phyloP scores from a whole-genome alignment of 2,329 filamentous ascomycete species.

The Diaporthe aspalathi region DNA sequence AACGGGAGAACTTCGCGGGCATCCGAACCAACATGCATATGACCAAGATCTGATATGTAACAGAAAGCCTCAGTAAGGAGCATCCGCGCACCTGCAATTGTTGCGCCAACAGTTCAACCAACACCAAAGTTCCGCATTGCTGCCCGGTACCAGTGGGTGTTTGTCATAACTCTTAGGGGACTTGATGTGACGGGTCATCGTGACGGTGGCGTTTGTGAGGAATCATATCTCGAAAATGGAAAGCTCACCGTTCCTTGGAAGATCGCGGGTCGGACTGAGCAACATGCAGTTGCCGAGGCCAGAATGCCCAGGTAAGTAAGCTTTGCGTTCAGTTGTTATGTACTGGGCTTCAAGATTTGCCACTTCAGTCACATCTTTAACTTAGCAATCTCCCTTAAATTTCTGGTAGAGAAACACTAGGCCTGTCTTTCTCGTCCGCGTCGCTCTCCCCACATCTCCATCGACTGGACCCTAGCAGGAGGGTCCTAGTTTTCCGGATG shows the following conservation, averaged over 20 bases:
- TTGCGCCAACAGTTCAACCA: background rate
- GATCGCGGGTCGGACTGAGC: too few species aligned
- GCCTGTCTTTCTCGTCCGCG: too few species aligned
- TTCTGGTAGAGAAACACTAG: background rate
- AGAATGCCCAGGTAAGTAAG: too few species aligned
- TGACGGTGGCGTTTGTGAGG: background rate
- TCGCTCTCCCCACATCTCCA: background rate
- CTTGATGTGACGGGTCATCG: background rate
- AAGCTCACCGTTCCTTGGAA: too few species aligned
- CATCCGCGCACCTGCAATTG: too few species aligned
- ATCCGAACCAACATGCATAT: background rate
- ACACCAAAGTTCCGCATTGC: background rate
- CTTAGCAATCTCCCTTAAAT: background rate
- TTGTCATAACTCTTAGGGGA: background rate
- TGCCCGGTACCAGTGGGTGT: background rate
- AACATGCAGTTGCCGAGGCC: too few species aligned
- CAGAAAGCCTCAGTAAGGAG: background rate
- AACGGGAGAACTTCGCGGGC: too few species aligned
- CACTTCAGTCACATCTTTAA: background rate
- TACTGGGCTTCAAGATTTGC: background rate
- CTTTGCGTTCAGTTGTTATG: too few species aligned
- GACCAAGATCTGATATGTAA: background rate
- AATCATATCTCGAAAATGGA: background rate
- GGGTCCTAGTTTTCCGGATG: background rate
- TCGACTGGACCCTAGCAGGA: background rate